A percentile compares a stretch with the other conserved stretches of the same genome.
Evolutionary conservation across 1,284 basidiomycete species (phyloP).

Genomic region (Cutaneotrichosporon cavernicola): DNA sequence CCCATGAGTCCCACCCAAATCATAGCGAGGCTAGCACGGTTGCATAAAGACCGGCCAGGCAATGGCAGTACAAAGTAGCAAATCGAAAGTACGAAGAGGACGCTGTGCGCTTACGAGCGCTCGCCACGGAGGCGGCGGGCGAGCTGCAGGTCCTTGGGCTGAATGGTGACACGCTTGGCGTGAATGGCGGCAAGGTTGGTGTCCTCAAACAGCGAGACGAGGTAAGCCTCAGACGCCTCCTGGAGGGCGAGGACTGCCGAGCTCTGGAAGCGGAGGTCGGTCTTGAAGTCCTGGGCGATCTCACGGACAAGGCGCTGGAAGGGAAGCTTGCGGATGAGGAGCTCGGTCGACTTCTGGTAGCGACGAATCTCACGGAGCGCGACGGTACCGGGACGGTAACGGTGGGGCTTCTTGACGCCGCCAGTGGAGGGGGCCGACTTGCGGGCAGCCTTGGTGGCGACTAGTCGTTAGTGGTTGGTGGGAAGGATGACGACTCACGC

Average conservation of each 20-base stretch:
- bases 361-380: conserved; percentile 60
- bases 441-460: conserved; percentile 57
- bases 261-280: conserved; percentile 88
- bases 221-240: conserved; percentile 88
- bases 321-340: conserved; percentile 87
- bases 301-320: conserved; percentile 87
- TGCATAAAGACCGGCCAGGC: conserved; percentile 22
- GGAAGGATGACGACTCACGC: conserved; percentile 23
- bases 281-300: conserved; percentile 68
- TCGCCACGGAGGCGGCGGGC: conserved; percentile 75
- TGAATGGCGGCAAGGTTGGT: conserved; percentile 88
- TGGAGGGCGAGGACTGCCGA: conserved; percentile 86
- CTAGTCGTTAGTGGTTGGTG: conserved; percentile 18
- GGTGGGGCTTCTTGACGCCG: conserved; percentile 64
- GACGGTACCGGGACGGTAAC: conserved; percentile 61
- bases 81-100: conserved; percentile 21
- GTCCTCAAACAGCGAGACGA: conserved; percentile 73
- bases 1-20: too few species aligned
- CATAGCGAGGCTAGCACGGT: conserved; percentile 17
- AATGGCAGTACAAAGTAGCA: conserved; percentile 26
- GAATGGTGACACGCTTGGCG: conserved; percentile 81
- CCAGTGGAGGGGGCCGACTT: conserved; percentile 58
- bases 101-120: conserved; percentile 65
- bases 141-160: conserved; percentile 75
- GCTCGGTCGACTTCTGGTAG: conserved; percentile 74